These are phyloP conservation scores for Biscogniauxia mediterranea DNA, from an alignment of 2,329 filamentous ascomycete species.

Conservation along the genomic window DNA sequence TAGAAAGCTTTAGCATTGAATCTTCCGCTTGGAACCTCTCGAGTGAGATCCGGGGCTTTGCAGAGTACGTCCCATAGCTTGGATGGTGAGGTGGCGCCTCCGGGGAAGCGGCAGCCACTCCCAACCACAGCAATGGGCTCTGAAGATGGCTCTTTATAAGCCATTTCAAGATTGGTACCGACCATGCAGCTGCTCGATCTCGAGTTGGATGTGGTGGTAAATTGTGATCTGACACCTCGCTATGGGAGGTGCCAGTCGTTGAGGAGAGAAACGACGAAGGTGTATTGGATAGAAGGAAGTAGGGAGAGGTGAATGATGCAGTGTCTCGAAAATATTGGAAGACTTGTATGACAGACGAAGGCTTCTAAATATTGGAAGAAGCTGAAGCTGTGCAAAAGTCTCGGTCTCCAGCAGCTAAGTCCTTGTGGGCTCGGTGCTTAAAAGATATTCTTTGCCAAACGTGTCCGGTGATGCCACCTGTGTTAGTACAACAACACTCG, in stretches of 20 bases:
- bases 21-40: constrained; percentile 25
- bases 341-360: not conserved
- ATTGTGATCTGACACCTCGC: not conserved
- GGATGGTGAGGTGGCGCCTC: constrained; percentile 25
- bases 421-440: not conserved
- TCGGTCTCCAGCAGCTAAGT: not conserved
- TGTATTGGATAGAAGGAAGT: not conserved
- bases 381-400: not conserved
- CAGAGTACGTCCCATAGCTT: constrained; percentile 30
- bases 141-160: constrained; percentile 11
- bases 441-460: not conserved
- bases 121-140: constrained; percentile 33
- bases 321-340: not conserved
- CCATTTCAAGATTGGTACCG: constrained; percentile 10
- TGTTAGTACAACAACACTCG: not conserved
- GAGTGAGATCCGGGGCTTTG: constrained; percentile 27
- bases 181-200: not conserved
- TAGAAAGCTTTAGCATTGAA: constrained; percentile 31
- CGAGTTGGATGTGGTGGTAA: not conserved
- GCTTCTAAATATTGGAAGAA: not conserved
- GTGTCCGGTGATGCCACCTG: not conserved
- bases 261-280: not conserved
- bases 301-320: not conserved
- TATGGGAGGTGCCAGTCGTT: not conserved
- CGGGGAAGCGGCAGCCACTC: constrained; percentile 31